Evolutionary conservation across 768 basidiomycete genomes (phyloP), one percentile per base, ranked within the genome.

Genomic region (Lentinula edodes): DNA sequence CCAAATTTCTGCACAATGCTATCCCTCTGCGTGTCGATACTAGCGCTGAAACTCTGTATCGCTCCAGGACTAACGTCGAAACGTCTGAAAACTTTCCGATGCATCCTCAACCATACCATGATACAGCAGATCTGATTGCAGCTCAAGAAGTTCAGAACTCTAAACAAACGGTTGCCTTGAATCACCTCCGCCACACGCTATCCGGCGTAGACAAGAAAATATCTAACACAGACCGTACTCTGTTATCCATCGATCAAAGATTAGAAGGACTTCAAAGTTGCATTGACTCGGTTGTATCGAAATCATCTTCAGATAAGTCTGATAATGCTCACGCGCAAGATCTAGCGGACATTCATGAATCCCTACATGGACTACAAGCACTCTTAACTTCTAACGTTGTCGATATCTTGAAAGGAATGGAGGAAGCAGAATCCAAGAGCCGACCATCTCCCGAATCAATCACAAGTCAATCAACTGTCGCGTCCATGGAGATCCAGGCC

Each of bases 311-410:
- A 13, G 13, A 45, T 51, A 23, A 34, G 58, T 39, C 34, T 15
- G 5, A 4, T 4, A 28, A 28, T 28, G 32, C 34, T 16, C 6
- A 23, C 16, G 34, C 15, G 39, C 53, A 54, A 54, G 50, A 60
- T 48, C 6, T 60, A 18, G 34, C n/a, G 39, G 6, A 65, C 60
- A n/a, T 66, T 79, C 6, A 58, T 71, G 69, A 65, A 38, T 74
- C 73, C 59, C 65, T 83, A 42, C 77, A 76, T 34, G 78, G 72
- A 15, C 69, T 83, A 45, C 72, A 75, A 55, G 56, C 60, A 2
- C 76, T 75, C n/a, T 65, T 86, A 56, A 72, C 71, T 12, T 67
- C 67, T 7, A 71, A 78, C 39, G 68, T 79, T 39, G 75, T 78
- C 10, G 61, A 70, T 6, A 65, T 83, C 41, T 60, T 73, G 28